Conservation (phyloP, 2,329 filamentous ascomycete genomes). For the Colletotrichum sp. region DNA sequence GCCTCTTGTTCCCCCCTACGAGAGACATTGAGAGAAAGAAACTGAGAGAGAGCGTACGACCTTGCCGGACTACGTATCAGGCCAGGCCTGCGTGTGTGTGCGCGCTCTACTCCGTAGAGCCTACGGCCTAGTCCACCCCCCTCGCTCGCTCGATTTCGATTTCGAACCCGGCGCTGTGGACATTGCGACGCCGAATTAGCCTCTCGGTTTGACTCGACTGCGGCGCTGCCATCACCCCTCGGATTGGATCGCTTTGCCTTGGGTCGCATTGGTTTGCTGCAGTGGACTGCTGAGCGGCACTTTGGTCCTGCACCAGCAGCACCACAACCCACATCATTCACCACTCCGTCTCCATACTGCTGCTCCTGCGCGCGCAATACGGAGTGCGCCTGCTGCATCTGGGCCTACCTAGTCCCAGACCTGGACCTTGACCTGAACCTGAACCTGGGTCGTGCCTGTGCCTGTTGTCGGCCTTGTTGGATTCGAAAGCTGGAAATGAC, state of each 20-base stretch:
- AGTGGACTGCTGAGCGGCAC: not conserved
- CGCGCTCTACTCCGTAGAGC: not conserved
- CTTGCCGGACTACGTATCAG: not conserved
- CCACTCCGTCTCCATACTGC: not conserved
- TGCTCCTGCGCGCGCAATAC: not conserved
- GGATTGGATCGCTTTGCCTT: not conserved
- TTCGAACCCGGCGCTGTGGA: conserved; percentile 12
- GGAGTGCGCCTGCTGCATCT: not conserved
- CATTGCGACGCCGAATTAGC: conserved; percentile 14
- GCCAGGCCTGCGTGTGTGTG: not conserved
- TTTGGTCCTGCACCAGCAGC: not conserved
- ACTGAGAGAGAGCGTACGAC: not conserved
- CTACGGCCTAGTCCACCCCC: not conserved
- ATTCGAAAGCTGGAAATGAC: conserved; percentile 14
- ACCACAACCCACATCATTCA: not conserved
- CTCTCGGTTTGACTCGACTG: not conserved
- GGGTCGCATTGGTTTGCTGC: not conserved
- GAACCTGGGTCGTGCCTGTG: not conserved
- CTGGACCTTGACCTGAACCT: not conserved
- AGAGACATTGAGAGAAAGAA: not conserved
- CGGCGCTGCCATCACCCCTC: not conserved
- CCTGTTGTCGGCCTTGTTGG: not conserved
- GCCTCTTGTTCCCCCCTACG: not conserved
- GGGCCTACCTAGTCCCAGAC: not conserved
- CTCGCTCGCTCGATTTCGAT: not conserved